Evolutionary conservation across 306 rosid genomes (phyloP).

Genomic region (Cicer chorassanicum): DNA sequence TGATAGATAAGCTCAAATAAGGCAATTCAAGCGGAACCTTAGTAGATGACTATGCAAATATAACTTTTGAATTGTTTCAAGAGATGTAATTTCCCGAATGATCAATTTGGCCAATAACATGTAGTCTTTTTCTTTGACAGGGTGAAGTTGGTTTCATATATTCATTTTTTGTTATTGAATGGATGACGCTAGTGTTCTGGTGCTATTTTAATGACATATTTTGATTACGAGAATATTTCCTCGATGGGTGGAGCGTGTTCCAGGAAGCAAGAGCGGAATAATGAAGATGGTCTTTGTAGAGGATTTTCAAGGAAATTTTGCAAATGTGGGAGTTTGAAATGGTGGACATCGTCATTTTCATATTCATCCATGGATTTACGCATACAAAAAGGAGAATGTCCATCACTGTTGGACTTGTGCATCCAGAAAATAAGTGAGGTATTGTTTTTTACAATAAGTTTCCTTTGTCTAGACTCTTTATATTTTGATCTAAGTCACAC

Average conservation of each 20-base stretch:
- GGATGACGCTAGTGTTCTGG: constrained; percentile 49
- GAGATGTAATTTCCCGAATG: constrained; percentile 30
- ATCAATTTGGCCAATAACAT: constrained; percentile 43
- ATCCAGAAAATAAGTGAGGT: constrained; percentile 71
- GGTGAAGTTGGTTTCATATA: constrained; percentile 49
- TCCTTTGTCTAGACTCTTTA: constrained; percentile 11
- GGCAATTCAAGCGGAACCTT: neutral
- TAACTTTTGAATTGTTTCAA: constrained; percentile 8
- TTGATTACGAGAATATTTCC: constrained; percentile 52
- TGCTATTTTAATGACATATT: constrained; percentile 49
- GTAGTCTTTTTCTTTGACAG: constrained; percentile 43
- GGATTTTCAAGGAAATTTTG: constrained; percentile 64
- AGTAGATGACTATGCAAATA: neutral
- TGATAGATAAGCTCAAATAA: no score
- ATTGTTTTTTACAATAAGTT: constrained; percentile 9
- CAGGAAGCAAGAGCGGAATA: constrained; percentile 73
- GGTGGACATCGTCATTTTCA: constrained; percentile 79
- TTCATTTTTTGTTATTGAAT: constrained; percentile 53
- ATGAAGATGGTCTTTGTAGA: constrained; percentile 54
- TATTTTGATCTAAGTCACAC: constrained; percentile 39
- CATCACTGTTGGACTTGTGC: constrained; percentile 78
- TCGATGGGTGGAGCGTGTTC: constrained; percentile 97
- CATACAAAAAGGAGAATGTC: constrained; percentile 60
- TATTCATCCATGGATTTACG: constrained; percentile 60
- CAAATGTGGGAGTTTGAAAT: constrained; percentile 89